Conservation (phyloP, 495 filamentous ascomycete species). For the Bacidia gigantensis region DNA sequence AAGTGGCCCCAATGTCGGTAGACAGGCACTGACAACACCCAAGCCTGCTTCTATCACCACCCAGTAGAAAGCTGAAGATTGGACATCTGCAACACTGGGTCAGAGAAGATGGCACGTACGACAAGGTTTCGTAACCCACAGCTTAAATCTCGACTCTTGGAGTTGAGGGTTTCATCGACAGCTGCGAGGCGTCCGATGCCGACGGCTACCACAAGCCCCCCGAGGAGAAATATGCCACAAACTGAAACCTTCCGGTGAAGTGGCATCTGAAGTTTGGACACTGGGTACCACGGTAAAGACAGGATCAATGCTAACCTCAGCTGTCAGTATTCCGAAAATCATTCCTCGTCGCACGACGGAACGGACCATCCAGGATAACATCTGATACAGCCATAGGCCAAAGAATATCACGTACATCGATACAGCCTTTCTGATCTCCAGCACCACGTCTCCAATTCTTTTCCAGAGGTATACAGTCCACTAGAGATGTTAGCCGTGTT, state of each 20-base stretch:
- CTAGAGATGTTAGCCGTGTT: background rate
- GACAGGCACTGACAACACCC: background rate
- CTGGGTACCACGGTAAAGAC: background rate
- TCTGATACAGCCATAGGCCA: background rate
- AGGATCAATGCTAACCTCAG: background rate
- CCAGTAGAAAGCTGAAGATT: background rate
- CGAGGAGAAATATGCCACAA: background rate
- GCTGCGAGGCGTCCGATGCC: background rate
- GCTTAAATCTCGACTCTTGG: background rate
- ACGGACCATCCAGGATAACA: constrained; percentile 1
- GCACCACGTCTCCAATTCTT: background rate
- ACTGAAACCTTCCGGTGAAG: background rate
- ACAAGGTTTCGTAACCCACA: background rate
- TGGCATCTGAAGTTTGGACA: background rate
- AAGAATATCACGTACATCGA: background rate
- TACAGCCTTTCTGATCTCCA: background rate
- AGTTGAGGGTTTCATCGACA: background rate
- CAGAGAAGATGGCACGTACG: background rate
- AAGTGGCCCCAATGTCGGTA: background rate
- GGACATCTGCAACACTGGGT: background rate
- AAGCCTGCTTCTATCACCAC: background rate
- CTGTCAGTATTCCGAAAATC: background rate
- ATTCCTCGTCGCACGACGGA: background rate
- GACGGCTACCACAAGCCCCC: background rate
- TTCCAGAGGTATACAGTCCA: background rate